Evolutionary conservation across 2,329 filamentous ascomycete species (phyloP).

Genomic region (Achaetomium macrosporum): DNA sequence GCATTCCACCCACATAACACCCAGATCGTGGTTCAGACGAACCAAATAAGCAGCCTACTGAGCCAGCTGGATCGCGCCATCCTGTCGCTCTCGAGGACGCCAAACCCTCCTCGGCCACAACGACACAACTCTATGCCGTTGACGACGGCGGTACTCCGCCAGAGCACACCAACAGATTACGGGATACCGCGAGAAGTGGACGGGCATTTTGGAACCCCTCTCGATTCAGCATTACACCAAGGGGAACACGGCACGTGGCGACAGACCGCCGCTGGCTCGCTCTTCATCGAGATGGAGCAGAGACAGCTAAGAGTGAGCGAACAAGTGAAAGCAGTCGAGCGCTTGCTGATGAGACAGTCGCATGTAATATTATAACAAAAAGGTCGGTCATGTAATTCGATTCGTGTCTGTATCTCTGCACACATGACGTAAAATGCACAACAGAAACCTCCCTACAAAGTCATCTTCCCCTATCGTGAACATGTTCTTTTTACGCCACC

Average conservation of each 20-base stretch:
- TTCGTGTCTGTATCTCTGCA: neutral
- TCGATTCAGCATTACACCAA: neutral
- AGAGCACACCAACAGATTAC: no score
- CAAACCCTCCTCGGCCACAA: neutral
- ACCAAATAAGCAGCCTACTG: constrained; percentile 13
- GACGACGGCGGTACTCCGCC: neutral
- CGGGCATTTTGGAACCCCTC: neutral
- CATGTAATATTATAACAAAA: neutral
- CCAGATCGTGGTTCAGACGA: constrained; percentile 9
- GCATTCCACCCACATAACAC: neutral
- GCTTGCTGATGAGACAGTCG: neutral
- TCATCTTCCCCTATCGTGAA: neutral
- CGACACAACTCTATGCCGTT: neutral
- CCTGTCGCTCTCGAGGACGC: neutral
- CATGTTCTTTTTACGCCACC: no score
- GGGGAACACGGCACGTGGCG: neutral
- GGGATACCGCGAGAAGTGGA: neutral
- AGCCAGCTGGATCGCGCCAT: constrained; percentile 9
- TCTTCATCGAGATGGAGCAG: constrained; percentile 13
- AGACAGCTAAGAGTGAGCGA: constrained; percentile 1
- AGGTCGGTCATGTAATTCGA: neutral
- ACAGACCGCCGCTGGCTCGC: neutral
- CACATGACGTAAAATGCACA: no score
- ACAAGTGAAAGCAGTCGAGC: constrained; percentile 6
- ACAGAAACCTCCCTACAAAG: neutral